Evolutionary conservation across 345 rosid species (phyloP).

Genomic region (Hibiscus trionum): DNA sequence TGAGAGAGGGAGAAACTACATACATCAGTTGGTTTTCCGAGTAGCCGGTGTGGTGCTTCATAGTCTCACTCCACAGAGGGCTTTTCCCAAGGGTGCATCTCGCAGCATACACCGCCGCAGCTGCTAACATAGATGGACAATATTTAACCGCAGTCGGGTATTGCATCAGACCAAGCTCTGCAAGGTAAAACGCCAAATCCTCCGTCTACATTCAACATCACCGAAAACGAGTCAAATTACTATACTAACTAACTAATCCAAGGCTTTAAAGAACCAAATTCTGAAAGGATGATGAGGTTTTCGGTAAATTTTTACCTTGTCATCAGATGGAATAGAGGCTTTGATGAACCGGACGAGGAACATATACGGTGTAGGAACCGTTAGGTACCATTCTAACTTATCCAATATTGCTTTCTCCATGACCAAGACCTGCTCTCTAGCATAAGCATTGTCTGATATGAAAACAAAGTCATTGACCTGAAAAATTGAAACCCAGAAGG

Average conservation of each 20-base stretch:
- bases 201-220: conserved; percentile 39
- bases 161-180: conserved; percentile 69
- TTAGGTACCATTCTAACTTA: conserved; percentile 71
- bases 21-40: conserved; percentile 47
- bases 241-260: too few relatives aligned
- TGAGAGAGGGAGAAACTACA: conserved; percentile 12
- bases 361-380: conserved; percentile 79
- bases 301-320: conserved; percentile 28
- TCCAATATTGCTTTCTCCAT: conserved; percentile 78
- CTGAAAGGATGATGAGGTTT: neutral
- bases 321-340: conserved; percentile 55
- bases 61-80: conserved; percentile 66
- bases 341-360: conserved; percentile 71
- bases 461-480: conserved; percentile 78
- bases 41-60: conserved; percentile 69
- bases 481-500: neutral
- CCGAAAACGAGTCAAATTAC: neutral
- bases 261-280: neutral
- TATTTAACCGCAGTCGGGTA: conserved; percentile 35
- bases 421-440: conserved; percentile 57
- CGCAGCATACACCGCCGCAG: conserved; percentile 89
- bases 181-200: conserved; percentile 62
- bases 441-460: conserved; percentile 81
- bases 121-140: conserved; percentile 68
- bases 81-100: conserved; percentile 50